A percentile compares a stretch with the other conserved stretches of the same genome.
These are phyloP conservation scores for Camelina neglecta DNA, from an alignment of 345 rosid genomes.

Conservation along the genomic window DNA sequence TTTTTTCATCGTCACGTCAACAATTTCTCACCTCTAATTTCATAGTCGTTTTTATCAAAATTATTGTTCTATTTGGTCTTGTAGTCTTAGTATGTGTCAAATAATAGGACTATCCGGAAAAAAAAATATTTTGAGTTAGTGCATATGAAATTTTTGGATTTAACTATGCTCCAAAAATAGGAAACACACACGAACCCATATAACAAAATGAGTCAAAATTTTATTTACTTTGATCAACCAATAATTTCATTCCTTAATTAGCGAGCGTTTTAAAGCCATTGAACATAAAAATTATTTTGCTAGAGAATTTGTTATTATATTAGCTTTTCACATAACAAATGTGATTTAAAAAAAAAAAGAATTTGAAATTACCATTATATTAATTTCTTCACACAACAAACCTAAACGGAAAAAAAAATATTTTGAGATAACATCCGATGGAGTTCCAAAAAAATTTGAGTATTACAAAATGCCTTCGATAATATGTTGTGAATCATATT, in stretches of 20 bases:
- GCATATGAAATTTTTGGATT: conserved; percentile 30
- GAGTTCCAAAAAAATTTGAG: not conserved
- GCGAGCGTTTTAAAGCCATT: not conserved
- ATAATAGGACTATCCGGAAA: no score
- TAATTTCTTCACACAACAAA: no score
- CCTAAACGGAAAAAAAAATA: no score
- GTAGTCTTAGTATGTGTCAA: no score
- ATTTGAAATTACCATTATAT: no score
- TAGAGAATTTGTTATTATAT: not conserved
- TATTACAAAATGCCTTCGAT: not conserved
- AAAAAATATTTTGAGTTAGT: conserved; percentile 18
- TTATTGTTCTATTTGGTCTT: no score
- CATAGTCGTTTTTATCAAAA: no score
- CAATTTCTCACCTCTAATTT: no score
- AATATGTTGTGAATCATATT: not conserved
- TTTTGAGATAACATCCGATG: not conserved
- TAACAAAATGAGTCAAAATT: not conserved
- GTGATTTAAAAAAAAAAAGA: no score
- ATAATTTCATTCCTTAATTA: not conserved
- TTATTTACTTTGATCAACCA: not conserved
- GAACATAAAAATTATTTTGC: not conserved
- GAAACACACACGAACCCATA: conserved; percentile 29
- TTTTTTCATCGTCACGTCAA: no score
- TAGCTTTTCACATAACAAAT: not conserved
- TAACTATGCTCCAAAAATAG: conserved; percentile 34